phyloP scores from a whole-genome alignment of 495 filamentous ascomycete species.

The Xylaria nigripes region DNA sequence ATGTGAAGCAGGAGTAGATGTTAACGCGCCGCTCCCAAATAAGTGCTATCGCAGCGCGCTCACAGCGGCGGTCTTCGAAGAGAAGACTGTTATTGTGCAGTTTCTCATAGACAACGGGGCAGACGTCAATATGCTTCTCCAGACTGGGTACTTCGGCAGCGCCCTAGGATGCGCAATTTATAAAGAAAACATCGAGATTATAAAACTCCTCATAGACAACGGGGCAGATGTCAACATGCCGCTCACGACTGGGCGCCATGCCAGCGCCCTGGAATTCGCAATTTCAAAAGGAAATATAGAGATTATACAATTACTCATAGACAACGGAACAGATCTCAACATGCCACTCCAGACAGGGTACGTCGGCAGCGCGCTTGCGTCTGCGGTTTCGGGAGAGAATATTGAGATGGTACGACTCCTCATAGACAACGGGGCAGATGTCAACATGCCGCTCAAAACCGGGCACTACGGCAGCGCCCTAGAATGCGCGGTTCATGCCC shows the following conservation, averaged over 20 bases:
- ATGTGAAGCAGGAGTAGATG: neutral
- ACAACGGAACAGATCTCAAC: neutral
- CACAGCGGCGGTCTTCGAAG: too few relatives aligned
- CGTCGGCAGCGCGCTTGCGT: slow-evolving; percentile 1
- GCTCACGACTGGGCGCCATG: neutral
- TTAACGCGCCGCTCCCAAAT: neutral
- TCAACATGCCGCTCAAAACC: slow-evolving; percentile 12
- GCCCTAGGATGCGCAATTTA: too few relatives aligned
- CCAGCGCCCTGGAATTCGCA: neutral
- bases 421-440: slow-evolving; percentile 15
- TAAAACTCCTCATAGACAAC: too few relatives aligned
- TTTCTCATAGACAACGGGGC: too few relatives aligned
- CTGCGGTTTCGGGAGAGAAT: neutral
- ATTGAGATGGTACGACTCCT: slow-evolving; percentile 5
- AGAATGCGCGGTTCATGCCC: neutral
- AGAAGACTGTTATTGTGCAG: slow-evolving; percentile 9
- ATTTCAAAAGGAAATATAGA: neutral
- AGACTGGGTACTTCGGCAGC: neutral
- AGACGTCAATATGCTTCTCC: too few relatives aligned
- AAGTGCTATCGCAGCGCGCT: neutral
- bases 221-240: neutral
- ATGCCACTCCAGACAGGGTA: neutral
- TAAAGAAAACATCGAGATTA: neutral
- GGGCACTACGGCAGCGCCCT: slow-evolving; percentile 23
- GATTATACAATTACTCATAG: slow-evolving; percentile 8